Evolutionary conservation across 2,329 filamentous ascomycete species (phyloP).

Genomic region (Apiospora hydei): DNA sequence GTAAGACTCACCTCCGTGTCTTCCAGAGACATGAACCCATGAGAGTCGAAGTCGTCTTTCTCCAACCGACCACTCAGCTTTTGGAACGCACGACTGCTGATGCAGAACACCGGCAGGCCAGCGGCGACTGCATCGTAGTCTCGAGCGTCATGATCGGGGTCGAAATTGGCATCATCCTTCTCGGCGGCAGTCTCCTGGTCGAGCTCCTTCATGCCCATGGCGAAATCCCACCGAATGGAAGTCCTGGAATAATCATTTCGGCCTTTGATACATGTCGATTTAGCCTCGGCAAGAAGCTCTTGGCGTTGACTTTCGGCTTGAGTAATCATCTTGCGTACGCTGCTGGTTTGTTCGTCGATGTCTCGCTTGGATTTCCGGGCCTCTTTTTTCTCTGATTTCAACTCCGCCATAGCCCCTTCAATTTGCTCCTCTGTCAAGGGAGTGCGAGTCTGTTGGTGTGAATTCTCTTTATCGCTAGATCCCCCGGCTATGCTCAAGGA

Average conservation of each 20-base stretch:
- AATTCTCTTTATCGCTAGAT: conserved; percentile 38
- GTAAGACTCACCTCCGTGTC: conserved; percentile 56
- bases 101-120: conserved; percentile 68
- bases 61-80: conserved; percentile 62
- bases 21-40: conserved; percentile 57
- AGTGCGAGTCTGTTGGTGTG: conserved; percentile 38
- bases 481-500: background rate
- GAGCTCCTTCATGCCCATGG: conserved; percentile 59
- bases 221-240: conserved; percentile 66
- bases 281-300: conserved; percentile 1
- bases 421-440: conserved; percentile 52
- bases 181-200: conserved; percentile 61
- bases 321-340: background rate
- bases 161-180: conserved; percentile 60
- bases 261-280: conserved; percentile 4
- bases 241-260: conserved; percentile 15
- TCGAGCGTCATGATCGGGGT: conserved; percentile 60
- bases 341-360: conserved; percentile 57
- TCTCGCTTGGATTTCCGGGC: conserved; percentile 61
- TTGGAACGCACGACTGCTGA: conserved; percentile 69
- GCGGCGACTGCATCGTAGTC: conserved; percentile 65
- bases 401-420: conserved; percentile 38
- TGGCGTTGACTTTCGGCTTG: background rate
- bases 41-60: conserved; percentile 52
- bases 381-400: conserved; percentile 44